A percentile compares a stretch with the other conserved stretches of the same genome.
These are phyloP conservation scores for Beta macrorhiza DNA, from an alignment of 179 eudicot genomes.

Conservation along the genomic window DNA sequence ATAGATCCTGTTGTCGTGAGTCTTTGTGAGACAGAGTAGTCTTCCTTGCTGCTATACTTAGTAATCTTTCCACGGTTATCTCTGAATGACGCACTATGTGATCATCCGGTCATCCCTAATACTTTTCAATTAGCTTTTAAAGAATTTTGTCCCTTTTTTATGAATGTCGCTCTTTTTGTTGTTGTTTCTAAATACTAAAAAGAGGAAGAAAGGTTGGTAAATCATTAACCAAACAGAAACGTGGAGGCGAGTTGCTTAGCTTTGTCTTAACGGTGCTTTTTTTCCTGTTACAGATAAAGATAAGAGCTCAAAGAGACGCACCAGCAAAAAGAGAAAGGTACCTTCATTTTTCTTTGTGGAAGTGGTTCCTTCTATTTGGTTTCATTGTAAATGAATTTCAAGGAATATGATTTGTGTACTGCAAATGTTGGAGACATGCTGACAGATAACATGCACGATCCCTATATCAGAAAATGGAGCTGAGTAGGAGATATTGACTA, in stretches of 20 bases:
- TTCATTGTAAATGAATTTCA: neutral
- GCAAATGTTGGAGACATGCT: neutral
- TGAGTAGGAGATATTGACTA: neutral
- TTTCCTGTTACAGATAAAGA: conserved; percentile 67
- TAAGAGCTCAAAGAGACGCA: conserved; percentile 66
- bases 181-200: neutral
- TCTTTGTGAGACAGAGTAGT: neutral
- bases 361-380: neutral
- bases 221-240: neutral
- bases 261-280: neutral
- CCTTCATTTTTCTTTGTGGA: neutral
- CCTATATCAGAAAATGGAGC: neutral
- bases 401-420: neutral
- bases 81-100: neutral
- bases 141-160: neutral
- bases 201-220: neutral
- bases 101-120: too few relatives aligned
- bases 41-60: neutral
- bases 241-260: neutral
- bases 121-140: neutral
- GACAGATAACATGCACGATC: neutral
- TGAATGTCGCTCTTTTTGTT: neutral
- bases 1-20: neutral
- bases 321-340: conserved; percentile 92
- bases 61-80: neutral